A percentile compares a stretch with the other conserved stretches of the same genome.
phyloP scores from a whole-genome alignment of 257 asterid species.

The Forsythia suspensa region DNA sequence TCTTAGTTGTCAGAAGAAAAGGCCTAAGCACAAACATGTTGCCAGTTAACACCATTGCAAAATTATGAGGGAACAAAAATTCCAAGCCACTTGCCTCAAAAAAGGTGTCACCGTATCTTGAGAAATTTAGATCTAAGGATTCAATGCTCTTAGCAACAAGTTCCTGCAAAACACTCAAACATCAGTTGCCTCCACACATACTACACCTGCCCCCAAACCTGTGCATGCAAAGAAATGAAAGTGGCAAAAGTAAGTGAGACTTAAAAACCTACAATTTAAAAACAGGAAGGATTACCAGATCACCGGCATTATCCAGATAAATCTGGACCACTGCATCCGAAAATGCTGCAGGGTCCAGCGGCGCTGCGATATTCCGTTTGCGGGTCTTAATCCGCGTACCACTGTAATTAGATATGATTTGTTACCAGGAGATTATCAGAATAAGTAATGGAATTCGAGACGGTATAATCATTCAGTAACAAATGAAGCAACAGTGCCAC shows the following conservation, averaged over 20 bases:
- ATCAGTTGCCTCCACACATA: constrained; percentile 13
- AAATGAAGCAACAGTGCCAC: background rate
- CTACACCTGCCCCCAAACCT: background rate
- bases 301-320: constrained; percentile 99
- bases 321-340: constrained; percentile 99
- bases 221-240: constrained; percentile 2
- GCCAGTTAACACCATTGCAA: background rate
- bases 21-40: background rate
- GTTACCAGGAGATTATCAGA: constrained; percentile 14
- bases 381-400: constrained; percentile 99
- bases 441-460: constrained; percentile 4
- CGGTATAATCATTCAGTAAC: background rate
- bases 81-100: constrained; percentile 57
- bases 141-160: constrained; percentile 82
- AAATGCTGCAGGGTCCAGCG: constrained; percentile 99
- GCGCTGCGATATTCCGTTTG: constrained; percentile 99
- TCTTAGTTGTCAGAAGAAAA: background rate
- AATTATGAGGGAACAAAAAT: background rate
- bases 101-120: constrained; percentile 96
- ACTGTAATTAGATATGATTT: constrained; percentile 37
- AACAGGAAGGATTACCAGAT: constrained; percentile 58
- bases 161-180: constrained; percentile 53
- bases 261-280: background rate
- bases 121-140: constrained; percentile 78
- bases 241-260: background rate